Percentiles rank a stretch among this genome's conserved stretches.
Evolutionary conservation across 148 eudicot species (phyloP).

Genomic region (Pouteria glomerata): DNA sequence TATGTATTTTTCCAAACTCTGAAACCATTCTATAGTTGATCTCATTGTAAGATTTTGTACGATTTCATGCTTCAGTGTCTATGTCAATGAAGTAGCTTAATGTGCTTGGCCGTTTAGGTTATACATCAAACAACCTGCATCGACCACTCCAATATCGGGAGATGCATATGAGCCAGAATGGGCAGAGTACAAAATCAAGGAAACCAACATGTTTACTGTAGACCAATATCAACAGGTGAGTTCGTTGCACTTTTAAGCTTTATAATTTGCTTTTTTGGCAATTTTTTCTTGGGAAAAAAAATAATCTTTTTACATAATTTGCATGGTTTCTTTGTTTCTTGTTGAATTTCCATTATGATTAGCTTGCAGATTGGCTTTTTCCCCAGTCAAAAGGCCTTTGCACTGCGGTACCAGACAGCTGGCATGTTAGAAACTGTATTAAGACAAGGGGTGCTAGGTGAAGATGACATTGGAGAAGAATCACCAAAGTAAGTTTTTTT

Average conservation of each 20-base stretch:
- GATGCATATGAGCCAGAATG: constrained; percentile 56
- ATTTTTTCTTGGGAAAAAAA: background rate
- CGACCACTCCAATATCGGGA: constrained; percentile 51
- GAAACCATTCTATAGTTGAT: background rate
- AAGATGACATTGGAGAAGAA: constrained; percentile 95
- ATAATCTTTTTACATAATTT: background rate
- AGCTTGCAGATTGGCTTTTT: constrained; percentile 91
- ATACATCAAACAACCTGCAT: constrained; percentile 73
- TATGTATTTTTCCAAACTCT: background rate
- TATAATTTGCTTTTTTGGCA: background rate
- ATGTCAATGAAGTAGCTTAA: background rate
- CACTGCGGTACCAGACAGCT: constrained; percentile 90
- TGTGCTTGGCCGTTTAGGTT: constrained; percentile 37
- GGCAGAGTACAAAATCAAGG: constrained; percentile 97
- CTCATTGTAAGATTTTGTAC: background rate
- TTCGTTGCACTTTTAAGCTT: constrained; percentile 8
- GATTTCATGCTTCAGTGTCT: background rate
- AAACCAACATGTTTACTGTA: constrained; percentile 93
- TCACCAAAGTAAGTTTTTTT: constrained; percentile 59
- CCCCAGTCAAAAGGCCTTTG: constrained; percentile 77
- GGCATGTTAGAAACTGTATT: constrained; percentile 88
- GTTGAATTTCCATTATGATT: constrained; percentile 40
- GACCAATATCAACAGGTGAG: constrained; percentile 97
- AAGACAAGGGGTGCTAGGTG: constrained; percentile 91
- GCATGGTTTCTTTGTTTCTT: constrained; percentile 6